Percentiles rank a stretch among this genome's conserved stretches.
Evolutionary conservation across 352 stramenopile species (phyloP).

Genomic region (Thraustotheca clavata): DNA sequence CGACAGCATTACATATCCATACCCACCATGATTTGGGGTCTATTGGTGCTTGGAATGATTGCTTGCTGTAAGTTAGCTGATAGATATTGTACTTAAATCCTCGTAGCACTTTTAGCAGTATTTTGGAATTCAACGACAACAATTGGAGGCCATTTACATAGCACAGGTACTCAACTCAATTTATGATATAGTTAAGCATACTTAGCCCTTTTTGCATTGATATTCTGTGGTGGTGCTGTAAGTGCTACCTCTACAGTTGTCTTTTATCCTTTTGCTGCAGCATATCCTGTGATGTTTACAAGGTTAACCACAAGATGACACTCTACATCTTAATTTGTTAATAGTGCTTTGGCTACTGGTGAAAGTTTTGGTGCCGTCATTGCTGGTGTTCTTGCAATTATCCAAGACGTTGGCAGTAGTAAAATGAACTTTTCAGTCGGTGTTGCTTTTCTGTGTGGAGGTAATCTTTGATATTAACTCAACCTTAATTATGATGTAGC

Average conservation of each 20-base stretch:
- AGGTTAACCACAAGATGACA: conserved; percentile 25
- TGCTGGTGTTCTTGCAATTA: conserved; percentile 44
- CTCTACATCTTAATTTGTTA: too few species aligned
- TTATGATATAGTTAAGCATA: not conserved
- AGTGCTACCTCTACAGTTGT: conserved; percentile 64
- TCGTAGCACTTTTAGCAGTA: conserved; percentile 40
- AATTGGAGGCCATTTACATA: conserved; percentile 43
- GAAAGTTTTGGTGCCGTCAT: conserved; percentile 55
- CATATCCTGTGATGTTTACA: conserved; percentile 51
- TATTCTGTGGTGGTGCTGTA: conserved; percentile 53
- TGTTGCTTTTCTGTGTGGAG: conserved; percentile 48
- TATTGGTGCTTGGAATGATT: conserved; percentile 38
- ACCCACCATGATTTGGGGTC: conserved; percentile 43
- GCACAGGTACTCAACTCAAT: conserved; percentile 21
- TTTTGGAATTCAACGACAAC: conserved; percentile 41
- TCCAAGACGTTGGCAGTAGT: conserved; percentile 41
- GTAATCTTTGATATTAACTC: conserved; percentile 23
- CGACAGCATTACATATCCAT: conserved; percentile 36
- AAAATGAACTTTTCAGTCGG: conserved; percentile 49
- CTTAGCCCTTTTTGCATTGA: conserved; percentile 50
- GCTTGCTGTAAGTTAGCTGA: conserved; percentile 18
- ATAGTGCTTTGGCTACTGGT: conserved; percentile 39
- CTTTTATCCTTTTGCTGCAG: conserved; percentile 62
- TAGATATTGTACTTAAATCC: not conserved
- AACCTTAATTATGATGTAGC: conserved; percentile 23